phyloP scores from a whole-genome alignment of 805 yeast species.

The Zygosaccharomyces kombuchaensis region DNA sequence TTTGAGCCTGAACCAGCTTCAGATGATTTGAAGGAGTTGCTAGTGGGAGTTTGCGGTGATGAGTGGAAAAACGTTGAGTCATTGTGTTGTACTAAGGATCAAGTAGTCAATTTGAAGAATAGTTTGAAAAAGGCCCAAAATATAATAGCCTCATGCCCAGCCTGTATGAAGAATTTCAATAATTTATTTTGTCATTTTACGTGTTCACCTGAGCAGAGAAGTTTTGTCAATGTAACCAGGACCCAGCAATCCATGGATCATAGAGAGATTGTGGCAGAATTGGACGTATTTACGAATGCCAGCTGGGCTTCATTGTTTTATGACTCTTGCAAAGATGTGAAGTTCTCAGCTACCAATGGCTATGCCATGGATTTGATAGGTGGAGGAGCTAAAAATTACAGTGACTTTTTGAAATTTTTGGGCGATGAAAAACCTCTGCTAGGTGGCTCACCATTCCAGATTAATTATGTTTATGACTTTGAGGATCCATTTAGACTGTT shows the following conservation, averaged over 20 bases:
- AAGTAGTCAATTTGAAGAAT: conserved; percentile 50
- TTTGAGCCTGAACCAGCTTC: conserved; percentile 38
- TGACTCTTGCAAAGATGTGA: conserved; percentile 83
- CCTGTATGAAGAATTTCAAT: conserved; percentile 81
- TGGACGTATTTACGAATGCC: conserved; percentile 58
- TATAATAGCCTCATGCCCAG: conserved; percentile 86
- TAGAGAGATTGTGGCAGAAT: conserved; percentile 66
- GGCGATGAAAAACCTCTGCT: conserved; percentile 92
- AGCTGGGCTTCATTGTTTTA: conserved; percentile 60
- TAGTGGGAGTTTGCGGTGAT: conserved; percentile 67
- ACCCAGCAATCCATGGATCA: conserved; percentile 36
- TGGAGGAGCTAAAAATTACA: conserved; percentile 84
- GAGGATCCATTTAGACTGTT: conserved; percentile 22
- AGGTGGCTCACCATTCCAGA: conserved; percentile 96
- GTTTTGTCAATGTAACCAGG: conserved; percentile 63
- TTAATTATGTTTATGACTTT: conserved; percentile 58
- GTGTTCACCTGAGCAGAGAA: conserved; percentile 80
- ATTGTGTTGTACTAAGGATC: conserved; percentile 70
- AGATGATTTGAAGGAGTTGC: conserved; percentile 40
- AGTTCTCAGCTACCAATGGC: conserved; percentile 92
- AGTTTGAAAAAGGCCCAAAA: conserved; percentile 73
- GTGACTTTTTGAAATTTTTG: conserved; percentile 73
- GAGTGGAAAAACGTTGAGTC: conserved; percentile 48
- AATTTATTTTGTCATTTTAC: conserved; percentile 84
- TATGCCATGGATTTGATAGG: conserved; percentile 96